Conservation (phyloP, 495 filamentous ascomycete species). For the Endocarpon pusillum region DNA sequence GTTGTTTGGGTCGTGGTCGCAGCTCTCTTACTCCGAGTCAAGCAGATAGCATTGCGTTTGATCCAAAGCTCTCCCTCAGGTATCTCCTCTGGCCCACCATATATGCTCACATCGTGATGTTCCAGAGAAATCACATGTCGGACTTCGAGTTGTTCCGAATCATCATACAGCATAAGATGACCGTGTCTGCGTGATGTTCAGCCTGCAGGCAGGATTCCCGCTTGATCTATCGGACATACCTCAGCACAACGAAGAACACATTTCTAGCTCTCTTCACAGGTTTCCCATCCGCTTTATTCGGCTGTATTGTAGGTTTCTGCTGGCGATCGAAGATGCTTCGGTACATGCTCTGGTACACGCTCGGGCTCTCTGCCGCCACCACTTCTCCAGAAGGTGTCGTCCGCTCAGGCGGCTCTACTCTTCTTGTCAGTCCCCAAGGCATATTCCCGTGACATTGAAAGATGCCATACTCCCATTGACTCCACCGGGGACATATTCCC, state of each 20-base stretch:
- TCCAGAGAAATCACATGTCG: slow-evolving; percentile 85
- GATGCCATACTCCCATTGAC: slow-evolving; percentile 79
- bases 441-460: no score
- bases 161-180: slow-evolving; percentile 94
- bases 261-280: slow-evolving; percentile 60
- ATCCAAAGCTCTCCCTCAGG: slow-evolving; percentile 89
- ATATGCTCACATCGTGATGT: slow-evolving; percentile 72
- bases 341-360: slow-evolving; percentile 97
- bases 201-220: background rate
- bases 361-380: slow-evolving; percentile 59
- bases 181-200: slow-evolving; percentile 48
- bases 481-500: slow-evolving; percentile 79
- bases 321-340: slow-evolving; percentile 86
- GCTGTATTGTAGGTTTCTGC: slow-evolving; percentile 29
- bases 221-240: slow-evolving; percentile 32
- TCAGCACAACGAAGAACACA: slow-evolving; percentile 84
- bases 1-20: slow-evolving; percentile 40
- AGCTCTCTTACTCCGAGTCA: slow-evolving; percentile 50
- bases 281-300: slow-evolving; percentile 32
- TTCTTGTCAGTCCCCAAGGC: no score
- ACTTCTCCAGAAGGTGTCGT: slow-evolving; percentile 62
- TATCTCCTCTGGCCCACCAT: slow-evolving; percentile 62
- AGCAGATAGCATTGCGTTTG: slow-evolving; percentile 83
- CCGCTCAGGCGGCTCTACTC: slow-evolving; percentile 79
- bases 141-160: slow-evolving; percentile 74